Percentiles rank a stretch among this genome's conserved stretches.
These are phyloP conservation scores for Solanum pennellii DNA, from an alignment of 257 asterid genomes.

Conservation along the genomic window DNA sequence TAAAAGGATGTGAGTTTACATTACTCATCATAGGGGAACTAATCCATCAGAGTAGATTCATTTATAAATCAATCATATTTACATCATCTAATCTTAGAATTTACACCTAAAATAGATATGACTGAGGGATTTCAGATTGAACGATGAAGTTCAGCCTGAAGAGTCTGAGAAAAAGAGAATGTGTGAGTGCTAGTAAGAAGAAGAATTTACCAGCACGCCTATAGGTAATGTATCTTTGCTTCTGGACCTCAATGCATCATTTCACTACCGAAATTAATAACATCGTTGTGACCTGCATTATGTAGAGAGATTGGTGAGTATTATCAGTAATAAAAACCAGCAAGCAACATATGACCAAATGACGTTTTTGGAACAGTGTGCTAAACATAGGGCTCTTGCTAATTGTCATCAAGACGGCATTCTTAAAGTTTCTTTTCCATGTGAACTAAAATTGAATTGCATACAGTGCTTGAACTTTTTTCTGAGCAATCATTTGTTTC, in stretches of 20 bases:
- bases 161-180: background rate
- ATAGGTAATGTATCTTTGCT: background rate
- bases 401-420: background rate
- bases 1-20: background rate
- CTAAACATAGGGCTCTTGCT: background rate
- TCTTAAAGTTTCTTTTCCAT: background rate
- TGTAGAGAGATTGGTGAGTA: slow-evolving; percentile 2
- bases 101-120: background rate
- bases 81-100: background rate
- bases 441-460: background rate
- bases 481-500: background rate
- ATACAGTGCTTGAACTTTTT: background rate
- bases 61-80: background rate
- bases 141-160: background rate
- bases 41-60: background rate
- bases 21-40: background rate
- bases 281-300: slow-evolving; percentile 43
- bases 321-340: background rate
- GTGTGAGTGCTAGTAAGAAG: background rate
- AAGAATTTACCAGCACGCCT: slow-evolving; percentile 4
- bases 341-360: background rate
- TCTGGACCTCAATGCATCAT: slow-evolving; percentile 9
- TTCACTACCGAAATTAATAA: slow-evolving; percentile 18
- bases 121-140: background rate
- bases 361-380: background rate